Base-by-base conservation (phyloP, 2,329 filamentous ascomycete species). In the Aspergillus versicolor region DNA sequence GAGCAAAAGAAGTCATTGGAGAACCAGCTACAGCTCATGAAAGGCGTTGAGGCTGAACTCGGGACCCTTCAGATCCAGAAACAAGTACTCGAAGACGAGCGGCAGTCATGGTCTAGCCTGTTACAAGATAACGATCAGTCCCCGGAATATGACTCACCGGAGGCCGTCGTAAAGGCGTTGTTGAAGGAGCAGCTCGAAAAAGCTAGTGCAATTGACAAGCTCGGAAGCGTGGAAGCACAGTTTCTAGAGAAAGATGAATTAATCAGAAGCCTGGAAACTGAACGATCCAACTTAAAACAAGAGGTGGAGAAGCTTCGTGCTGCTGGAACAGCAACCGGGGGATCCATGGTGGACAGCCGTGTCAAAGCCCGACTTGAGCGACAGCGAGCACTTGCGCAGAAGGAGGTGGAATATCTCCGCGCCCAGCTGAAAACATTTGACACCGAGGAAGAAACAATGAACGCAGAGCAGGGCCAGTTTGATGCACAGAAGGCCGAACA, bases 321-420 rank as follows among this genome's bases (percentile, higher is more conserved):
- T 3, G 74, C 78, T 1, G 76, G 76, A 63, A 62, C 27, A 32
- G 55, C 40, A 7, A 52, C 58, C n/a, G 78, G 72, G 4, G 75
- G 79, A 5, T 68, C 75, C 1, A 81, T 77, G 19, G 78, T 80
- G 15, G 89, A 91, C 67, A 89, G 71, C 60, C 84, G 92, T 74
- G 82, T 84, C 1, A 87, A 86, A 43, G 79, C 89, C 52, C 85
- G 94, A 32, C 78, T 97, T 0, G 93, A 99, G 66, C 84, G 94
- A 57, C 93, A 97, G 70, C 89, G 91, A 57, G 85, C 83, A 1
- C 82, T 99, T 7, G 91, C 92, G 0, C 82, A 91, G 22, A 97
- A 97, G 70, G 95, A 99, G 71, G 91, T 94, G 0, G 92, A 97
- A 64, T 96, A 96, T 70, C 82, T 99, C 6, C 89, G 94, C 21